These are phyloP conservation scores for Penicillium sp. DNA, from an alignment of 2,329 filamentous ascomycete genomes.

Conservation along the genomic window DNA sequence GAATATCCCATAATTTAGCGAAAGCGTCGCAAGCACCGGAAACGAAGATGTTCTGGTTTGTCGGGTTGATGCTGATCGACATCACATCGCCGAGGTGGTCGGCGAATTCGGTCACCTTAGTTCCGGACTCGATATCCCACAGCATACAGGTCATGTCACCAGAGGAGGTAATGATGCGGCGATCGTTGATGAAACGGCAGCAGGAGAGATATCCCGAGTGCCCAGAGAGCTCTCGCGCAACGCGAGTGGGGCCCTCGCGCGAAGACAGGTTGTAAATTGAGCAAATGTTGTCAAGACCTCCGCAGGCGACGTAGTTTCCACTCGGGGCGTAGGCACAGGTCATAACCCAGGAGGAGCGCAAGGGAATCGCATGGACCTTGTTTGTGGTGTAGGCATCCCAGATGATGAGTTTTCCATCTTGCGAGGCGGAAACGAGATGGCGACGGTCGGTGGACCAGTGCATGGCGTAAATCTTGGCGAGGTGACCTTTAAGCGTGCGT, in stretches of 20 bases:
- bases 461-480: slow-evolving; percentile 99
- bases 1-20: slow-evolving; percentile 98
- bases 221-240: slow-evolving; percentile 91
- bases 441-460: slow-evolving; percentile 99
- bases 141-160: slow-evolving; percentile 99
- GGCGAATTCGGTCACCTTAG: slow-evolving; percentile 96
- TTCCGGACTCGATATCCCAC: slow-evolving; percentile 98
- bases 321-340: slow-evolving; percentile 98
- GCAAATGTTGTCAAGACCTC: slow-evolving; percentile 98
- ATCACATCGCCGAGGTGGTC: slow-evolving; percentile 98
- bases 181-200: slow-evolving; percentile 98
- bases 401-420: slow-evolving; percentile 99
- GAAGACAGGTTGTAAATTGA: slow-evolving; percentile 99
- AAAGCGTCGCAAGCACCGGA: slow-evolving; percentile 99
- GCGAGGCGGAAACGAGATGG: slow-evolving; percentile 95
- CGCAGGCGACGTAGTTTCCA: slow-evolving; percentile 97
- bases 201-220: slow-evolving; percentile 97
- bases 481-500: slow-evolving; percentile 93
- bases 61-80: slow-evolving; percentile 99
- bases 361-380: slow-evolving; percentile 97
- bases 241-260: slow-evolving; percentile 93
- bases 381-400: slow-evolving; percentile 99
- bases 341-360: slow-evolving; percentile 99
- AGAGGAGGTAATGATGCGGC: slow-evolving; percentile 94
- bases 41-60: slow-evolving; percentile 98